Evolutionary conservation across 441 rosid genomes (phyloP).

Genomic region (Rhodomyrtus psidioides): DNA sequence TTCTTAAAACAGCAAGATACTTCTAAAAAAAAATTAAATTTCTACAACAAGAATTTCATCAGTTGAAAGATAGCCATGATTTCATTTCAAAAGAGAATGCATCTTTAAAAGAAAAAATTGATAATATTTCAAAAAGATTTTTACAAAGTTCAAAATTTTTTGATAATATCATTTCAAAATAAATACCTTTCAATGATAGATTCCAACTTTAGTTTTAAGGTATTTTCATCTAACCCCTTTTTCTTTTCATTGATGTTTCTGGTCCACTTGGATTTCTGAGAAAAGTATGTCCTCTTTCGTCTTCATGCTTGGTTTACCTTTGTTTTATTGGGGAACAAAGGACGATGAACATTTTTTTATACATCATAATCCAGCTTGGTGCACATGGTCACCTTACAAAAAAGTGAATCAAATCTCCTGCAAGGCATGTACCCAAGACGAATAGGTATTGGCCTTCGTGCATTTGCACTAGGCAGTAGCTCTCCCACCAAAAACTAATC

Average conservation of each 20-base stretch:
- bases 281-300: background rate
- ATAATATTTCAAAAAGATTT: too few species aligned
- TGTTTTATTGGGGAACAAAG: background rate
- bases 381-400: background rate
- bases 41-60: too few species aligned
- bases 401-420: background rate
- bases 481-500: background rate
- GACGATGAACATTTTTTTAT: background rate
- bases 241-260: background rate
- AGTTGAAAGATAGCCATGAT: too few species aligned
- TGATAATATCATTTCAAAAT: too few species aligned
- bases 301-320: background rate
- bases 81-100: too few species aligned
- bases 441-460: background rate
- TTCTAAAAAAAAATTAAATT: too few species aligned
- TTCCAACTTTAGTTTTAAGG: background rate
- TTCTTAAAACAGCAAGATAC: too few species aligned
- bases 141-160: too few species aligned
- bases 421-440: background rate
- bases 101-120: too few species aligned
- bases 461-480: background rate
- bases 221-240: background rate
- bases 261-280: background rate
- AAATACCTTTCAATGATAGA: too few species aligned
- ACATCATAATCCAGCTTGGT: background rate